These are phyloP conservation scores for Malus sylvestris DNA, from an alignment of 306 rosid genomes.

Conservation along the genomic window DNA sequence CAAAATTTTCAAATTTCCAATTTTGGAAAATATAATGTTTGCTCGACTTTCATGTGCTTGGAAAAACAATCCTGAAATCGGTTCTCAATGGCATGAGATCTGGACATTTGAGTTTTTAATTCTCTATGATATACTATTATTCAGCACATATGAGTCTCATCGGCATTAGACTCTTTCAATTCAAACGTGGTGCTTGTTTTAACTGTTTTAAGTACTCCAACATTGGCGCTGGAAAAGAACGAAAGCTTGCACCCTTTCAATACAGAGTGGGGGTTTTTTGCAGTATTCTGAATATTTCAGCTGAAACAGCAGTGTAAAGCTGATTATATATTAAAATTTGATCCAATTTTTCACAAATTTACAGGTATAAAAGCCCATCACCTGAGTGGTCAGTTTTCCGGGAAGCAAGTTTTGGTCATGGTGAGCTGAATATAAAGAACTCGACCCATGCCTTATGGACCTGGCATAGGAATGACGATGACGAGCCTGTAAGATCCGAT, in stretches of 20 bases:
- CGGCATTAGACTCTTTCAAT: not conserved
- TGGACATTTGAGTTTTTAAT: not conserved
- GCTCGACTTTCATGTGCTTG: not conserved
- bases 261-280: not conserved
- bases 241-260: not conserved
- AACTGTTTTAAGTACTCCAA: not conserved
- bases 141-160: not conserved
- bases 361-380: conserved; percentile 60
- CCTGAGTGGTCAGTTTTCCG: conserved; percentile 89
- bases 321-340: no score
- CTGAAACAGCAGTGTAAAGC: no score
- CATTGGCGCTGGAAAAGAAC: not conserved
- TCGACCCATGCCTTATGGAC: conserved; percentile 82
- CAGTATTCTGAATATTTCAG: not conserved
- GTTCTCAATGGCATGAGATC: not conserved
- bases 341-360: conserved; percentile 6
- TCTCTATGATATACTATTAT: no score
- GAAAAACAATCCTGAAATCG: not conserved
- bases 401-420: conserved; percentile 91
- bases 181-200: not conserved
- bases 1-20: not conserved
- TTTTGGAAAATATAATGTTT: not conserved
- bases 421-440: conserved; percentile 68
- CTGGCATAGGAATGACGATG: conserved; percentile 94
- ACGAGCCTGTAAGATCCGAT: conserved; percentile 81